A percentile compares a stretch with the other conserved stretches of the same genome.
Evolutionary conservation across 1,139 yeast genomes (phyloP).

Genomic region (Hemisphaericaspora lyxosophila): DNA sequence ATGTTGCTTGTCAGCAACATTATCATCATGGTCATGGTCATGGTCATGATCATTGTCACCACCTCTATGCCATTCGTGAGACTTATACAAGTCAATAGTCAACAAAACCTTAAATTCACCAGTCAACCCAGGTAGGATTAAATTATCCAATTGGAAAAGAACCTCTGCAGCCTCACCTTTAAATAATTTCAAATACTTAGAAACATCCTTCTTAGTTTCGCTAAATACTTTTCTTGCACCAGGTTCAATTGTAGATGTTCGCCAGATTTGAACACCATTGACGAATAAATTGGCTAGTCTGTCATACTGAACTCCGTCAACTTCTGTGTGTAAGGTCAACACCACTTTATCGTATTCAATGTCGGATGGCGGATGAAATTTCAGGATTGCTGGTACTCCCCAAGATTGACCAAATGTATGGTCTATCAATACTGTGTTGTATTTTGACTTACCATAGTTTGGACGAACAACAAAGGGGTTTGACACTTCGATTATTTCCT

Average conservation of each 20-base stretch:
- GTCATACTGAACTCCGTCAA: conserved; percentile 73
- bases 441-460: conserved; percentile 31
- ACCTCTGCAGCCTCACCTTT: conserved; percentile 28
- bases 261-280: conserved; percentile 71
- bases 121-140: conserved; percentile 53
- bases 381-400: conserved; percentile 32
- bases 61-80: conserved; percentile 4
- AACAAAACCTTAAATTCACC: conserved; percentile 63
- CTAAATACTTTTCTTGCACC: conserved; percentile 49
- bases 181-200: conserved; percentile 57
- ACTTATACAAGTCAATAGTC: conserved; percentile 48
- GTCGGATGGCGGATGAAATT: conserved; percentile 28
- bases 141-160: conserved; percentile 65
- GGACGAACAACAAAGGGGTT: conserved; percentile 31
- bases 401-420: conserved; percentile 40
- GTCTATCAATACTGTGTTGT: conserved; percentile 25
- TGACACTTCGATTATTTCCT: conserved; percentile 26
- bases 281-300: conserved; percentile 70
- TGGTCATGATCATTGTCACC: conserved; percentile 5
- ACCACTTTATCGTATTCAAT: conserved; percentile 59
- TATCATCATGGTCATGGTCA: conserved; percentile 7
- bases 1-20: conserved; percentile 3
- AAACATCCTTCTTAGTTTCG: conserved; percentile 59
- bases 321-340: conserved; percentile 56
- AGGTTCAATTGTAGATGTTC: conserved; percentile 86